Evolutionary conservation across 2,329 filamentous ascomycete species (phyloP).

Genomic region (Ceratocystis smalleyi): DNA sequence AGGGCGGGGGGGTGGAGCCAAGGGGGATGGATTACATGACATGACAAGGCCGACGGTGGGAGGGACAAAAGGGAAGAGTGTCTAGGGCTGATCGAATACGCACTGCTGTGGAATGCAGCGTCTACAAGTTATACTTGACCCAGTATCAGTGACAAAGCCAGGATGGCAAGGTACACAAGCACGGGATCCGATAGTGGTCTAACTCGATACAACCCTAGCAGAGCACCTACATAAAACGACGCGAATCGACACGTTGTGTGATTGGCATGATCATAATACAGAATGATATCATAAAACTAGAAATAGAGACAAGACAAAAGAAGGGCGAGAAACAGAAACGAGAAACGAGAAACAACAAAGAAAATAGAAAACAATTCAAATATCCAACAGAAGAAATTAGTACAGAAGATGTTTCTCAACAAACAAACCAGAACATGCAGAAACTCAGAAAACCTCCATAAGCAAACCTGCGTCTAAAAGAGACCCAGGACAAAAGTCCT

Average conservation of each 20-base stretch:
- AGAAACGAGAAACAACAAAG: neutral
- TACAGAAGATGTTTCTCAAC: neutral
- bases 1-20: no score
- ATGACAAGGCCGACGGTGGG: no score
- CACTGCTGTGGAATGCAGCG: no score
- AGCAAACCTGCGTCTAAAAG: neutral
- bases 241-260: neutral
- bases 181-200: neutral
- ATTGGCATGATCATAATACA: neutral
- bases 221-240: neutral
- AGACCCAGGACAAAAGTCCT: neutral
- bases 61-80: no score
- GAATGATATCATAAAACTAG: neutral
- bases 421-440: neutral
- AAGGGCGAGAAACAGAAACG: neutral
- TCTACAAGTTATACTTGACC: no score
- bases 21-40: no score
- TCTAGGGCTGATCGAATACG: no score
- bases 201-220: neutral
- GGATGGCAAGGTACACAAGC: neutral
- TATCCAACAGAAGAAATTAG: neutral
- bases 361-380: neutral
- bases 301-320: neutral
- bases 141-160: no score
- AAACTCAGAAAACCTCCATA: neutral